Conservation (phyloP, 2,329 filamentous ascomycete genomes). For the Fusarium poae region DNA sequence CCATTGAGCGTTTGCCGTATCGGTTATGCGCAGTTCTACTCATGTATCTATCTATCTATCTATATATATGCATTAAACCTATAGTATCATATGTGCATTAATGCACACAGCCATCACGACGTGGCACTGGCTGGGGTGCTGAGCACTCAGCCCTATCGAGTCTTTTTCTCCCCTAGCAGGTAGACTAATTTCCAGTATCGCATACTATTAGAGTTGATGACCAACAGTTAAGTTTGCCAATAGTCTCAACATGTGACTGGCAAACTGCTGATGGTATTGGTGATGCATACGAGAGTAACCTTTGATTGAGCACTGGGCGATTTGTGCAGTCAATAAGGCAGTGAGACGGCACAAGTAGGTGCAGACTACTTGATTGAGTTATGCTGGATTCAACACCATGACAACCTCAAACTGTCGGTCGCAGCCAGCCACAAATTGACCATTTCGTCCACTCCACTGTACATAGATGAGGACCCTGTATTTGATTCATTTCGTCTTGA, state of each 20-base stretch:
- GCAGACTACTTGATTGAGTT: background rate
- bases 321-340: constrained; percentile 19
- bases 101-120: constrained; percentile 43
- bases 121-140: constrained; percentile 41
- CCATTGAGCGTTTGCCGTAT: constrained; percentile 33
- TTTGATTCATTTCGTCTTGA: constrained; percentile 5
- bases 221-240: constrained; percentile 19
- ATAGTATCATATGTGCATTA: constrained; percentile 9
- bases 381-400: constrained; percentile 1
- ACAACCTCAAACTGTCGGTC: constrained; percentile 7
- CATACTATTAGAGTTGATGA: constrained; percentile 6
- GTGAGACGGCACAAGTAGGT: constrained; percentile 27
- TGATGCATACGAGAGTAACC: constrained; percentile 9
- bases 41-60: background rate
- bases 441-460: constrained; percentile 12
- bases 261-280: constrained; percentile 1
- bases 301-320: background rate
- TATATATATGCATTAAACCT: constrained; percentile 31
- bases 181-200: background rate
- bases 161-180: constrained; percentile 23
- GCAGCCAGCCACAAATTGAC: constrained; percentile 31
- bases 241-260: constrained; percentile 1
- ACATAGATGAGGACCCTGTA: constrained; percentile 28
- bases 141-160: constrained; percentile 47
- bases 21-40: constrained; percentile 34